Conservation (phyloP, 805 yeast species). For the Metschnikowia henanensis region DNA sequence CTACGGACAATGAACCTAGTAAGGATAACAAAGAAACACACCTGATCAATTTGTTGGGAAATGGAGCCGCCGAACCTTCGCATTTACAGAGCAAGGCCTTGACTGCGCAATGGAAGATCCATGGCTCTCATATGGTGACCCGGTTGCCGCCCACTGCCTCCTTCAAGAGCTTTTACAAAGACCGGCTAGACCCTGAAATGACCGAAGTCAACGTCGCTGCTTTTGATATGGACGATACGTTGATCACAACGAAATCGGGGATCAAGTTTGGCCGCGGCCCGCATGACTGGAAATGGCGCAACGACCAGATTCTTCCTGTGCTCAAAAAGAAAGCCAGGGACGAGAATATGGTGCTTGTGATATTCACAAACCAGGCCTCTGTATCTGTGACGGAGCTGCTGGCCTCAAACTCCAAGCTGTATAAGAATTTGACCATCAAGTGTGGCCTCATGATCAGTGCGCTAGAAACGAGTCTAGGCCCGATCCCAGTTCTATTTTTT, state of each 20-base stretch:
- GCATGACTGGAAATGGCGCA: conserved; percentile 70
- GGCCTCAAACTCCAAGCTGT: conserved; percentile 29
- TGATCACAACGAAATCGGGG: conserved; percentile 67
- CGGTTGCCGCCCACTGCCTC: conserved; percentile 31
- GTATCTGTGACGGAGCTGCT: conserved; percentile 39
- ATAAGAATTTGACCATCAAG: conserved; percentile 41
- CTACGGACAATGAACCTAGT: no score
- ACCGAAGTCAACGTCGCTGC: conserved; percentile 48
- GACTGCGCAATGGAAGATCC: conserved; percentile 28
- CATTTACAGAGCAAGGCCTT: no score
- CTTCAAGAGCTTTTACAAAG: conserved; percentile 1
- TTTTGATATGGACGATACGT: conserved; percentile 85
- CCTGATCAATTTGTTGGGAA: no score
- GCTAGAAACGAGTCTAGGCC: conserved; percentile 21
- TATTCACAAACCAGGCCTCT: conserved; percentile 88
- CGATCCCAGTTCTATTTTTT: conserved; percentile 45
- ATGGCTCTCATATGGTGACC: conserved; percentile 46
- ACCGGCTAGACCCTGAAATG: neutral
- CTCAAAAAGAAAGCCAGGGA: conserved; percentile 25
- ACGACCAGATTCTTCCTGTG: conserved; percentile 17
- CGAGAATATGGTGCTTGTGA: conserved; percentile 47
- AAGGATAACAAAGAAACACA: no score
- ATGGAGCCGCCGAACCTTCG: no score
- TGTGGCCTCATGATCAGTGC: conserved; percentile 38
- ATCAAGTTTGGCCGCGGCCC: conserved; percentile 54